Evolutionary conservation across 495 filamentous ascomycete species (phyloP), one percentile per base, ranked within the genome.

Genomic region (Aspergillus incahuasiensis): DNA sequence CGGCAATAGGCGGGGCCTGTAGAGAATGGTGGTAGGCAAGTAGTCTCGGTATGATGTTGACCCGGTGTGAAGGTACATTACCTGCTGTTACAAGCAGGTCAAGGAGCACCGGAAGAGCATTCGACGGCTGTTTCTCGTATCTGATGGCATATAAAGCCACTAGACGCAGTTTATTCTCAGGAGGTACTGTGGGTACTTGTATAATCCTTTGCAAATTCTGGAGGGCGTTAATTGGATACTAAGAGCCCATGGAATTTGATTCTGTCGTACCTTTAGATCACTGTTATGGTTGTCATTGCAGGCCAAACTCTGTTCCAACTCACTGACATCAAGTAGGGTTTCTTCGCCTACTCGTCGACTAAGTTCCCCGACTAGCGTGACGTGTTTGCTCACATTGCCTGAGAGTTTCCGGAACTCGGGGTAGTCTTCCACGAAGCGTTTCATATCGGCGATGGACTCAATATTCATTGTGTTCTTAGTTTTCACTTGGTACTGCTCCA

Each of bases 391-490:
- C 45, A 98, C 94, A 63, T 97, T 98, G 13, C 94, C 92, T 6
- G 95, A 95, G 1, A 98, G 86, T 63, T 95, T 92, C 35, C 94
- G 82, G 71, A 98, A 98, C 63, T 98, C 94, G 18, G 94, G 94
- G 65, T 96, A 98, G 63, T 98, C 94, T 67, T 98, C 94, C 52
- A 98, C 92, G 64, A 98, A 97, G 41, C 92, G 90, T 70, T 98
- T 98, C 94, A 98, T 98, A 65, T 98, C 94, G 35, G 86, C 79
- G 52, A 98, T 97, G 25, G 91, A 96, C 61, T 98, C 94, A 59
- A 98, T 95, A 64, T 95, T 92, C 68, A 87, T 88, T 62, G 85
- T 95, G 58, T 82, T 94, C 64, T 96, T 88, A 11, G 91, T 95
- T 68, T 96, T 96, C 24, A 86, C 89, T 62, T 97, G 94, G 66